Percentiles rank a stretch among this genome's conserved stretches.
Conservation (phyloP, 306 rosid species). For the Lupinus albus region DNA sequence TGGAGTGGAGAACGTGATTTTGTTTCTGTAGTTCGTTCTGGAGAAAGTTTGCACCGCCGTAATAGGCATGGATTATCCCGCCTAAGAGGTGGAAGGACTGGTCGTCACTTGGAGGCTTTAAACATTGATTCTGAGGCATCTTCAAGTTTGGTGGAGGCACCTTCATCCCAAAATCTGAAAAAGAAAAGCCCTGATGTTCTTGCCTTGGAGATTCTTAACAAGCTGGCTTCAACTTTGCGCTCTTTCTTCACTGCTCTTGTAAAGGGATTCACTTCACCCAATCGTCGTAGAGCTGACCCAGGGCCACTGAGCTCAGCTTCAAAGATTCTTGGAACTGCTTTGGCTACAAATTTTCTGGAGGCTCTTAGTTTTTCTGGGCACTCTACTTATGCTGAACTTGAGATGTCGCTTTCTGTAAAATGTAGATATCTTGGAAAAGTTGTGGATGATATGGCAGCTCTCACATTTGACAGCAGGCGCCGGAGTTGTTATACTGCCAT, state of each 20-base stretch:
- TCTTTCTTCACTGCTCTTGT: conserved; percentile 92
- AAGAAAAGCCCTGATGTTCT: conserved; percentile 96
- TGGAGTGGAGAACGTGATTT: conserved; percentile 94
- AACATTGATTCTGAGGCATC: conserved; percentile 78
- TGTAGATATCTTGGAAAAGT: conserved; percentile 96
- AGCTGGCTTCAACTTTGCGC: conserved; percentile 80
- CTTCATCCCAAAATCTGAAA: conserved; percentile 75
- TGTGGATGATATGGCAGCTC: conserved; percentile 87
- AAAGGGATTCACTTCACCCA: conserved; percentile 89
- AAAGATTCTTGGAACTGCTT: conserved; percentile 86
- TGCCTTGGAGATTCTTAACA: conserved; percentile 74
- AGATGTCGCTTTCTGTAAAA: conserved; percentile 73
- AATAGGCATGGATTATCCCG: conserved; percentile 84
- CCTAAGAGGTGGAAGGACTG: conserved; percentile 86
- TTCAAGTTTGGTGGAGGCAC: conserved; percentile 57
- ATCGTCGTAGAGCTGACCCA: conserved; percentile 89
- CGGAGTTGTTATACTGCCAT: conserved; percentile 82
- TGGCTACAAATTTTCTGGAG: conserved; percentile 82
- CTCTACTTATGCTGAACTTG: conserved; percentile 67
- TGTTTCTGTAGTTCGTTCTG: conserved; percentile 85
- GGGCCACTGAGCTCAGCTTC: conserved; percentile 84
- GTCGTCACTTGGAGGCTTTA: conserved; percentile 77
- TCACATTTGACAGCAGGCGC: conserved; percentile 83
- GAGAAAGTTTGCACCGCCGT: conserved; percentile 91
- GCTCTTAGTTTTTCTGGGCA: conserved; percentile 88